Evolutionary conservation across 305 asterid genomes (phyloP).

Genomic region (Andrographis paniculata): DNA sequence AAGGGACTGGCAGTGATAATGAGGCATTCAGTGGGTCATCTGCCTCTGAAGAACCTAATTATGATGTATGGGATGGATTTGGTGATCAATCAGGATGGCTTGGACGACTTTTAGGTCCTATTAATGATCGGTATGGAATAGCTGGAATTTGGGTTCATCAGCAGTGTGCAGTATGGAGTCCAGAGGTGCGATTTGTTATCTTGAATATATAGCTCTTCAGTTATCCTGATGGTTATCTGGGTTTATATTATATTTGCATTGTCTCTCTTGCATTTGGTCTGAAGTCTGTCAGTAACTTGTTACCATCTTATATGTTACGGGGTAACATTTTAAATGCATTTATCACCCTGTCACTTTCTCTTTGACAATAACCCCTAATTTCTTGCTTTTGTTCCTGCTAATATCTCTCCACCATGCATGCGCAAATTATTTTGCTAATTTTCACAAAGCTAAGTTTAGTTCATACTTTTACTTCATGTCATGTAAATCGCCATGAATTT

Average conservation of each 20-base stretch:
- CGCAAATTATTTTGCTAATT: too few relatives aligned
- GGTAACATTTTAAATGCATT: too few relatives aligned
- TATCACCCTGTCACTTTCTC: too few relatives aligned
- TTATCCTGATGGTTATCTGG: conserved; percentile 12
- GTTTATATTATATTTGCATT: conserved; percentile 7
- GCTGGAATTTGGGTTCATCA: conserved; percentile 99
- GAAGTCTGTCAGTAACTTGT: conserved; percentile 1
- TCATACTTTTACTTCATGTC: too few relatives aligned
- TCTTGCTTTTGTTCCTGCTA: background rate
- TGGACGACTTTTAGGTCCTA: conserved; percentile 95
- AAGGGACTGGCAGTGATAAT: conserved; percentile 72
- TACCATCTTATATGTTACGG: background rate
- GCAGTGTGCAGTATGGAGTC: conserved; percentile 99
- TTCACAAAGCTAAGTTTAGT: too few relatives aligned
- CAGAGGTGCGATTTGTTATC: conserved; percentile 62
- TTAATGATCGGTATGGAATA: conserved; percentile 88
- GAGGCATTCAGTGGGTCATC: conserved; percentile 83
- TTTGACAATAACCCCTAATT: too few relatives aligned
- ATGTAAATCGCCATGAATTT: too few relatives aligned
- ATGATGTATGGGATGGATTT: conserved; percentile 93
- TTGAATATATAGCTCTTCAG: conserved; percentile 9
- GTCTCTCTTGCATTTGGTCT: conserved; percentile 12
- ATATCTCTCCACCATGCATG: too few relatives aligned
- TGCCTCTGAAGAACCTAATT: conserved; percentile 79
- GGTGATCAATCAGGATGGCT: conserved; percentile 96